Conservation (phyloP, 202 grass and related monocot genomes). For the Tripidium arundinaceum region DNA sequence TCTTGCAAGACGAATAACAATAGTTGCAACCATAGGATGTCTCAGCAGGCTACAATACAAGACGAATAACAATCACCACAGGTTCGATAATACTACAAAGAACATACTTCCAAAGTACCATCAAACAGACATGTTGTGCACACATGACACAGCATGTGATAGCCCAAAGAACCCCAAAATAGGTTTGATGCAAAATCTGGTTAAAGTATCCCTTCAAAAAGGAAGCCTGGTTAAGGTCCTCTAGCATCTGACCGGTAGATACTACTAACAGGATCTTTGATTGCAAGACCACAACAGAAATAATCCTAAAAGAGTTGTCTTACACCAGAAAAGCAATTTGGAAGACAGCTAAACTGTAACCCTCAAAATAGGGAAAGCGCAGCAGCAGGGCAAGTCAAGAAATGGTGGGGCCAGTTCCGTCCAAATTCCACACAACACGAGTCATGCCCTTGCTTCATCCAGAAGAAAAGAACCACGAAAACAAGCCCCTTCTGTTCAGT, state of each 20-base stretch:
- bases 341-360: background rate
- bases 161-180: background rate
- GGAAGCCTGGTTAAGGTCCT: background rate
- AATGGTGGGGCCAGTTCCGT: background rate
- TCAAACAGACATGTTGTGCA: background rate
- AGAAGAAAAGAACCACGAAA: conserved; percentile 38
- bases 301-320: background rate
- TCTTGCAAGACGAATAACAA: background rate
- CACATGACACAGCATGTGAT: background rate
- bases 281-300: background rate
- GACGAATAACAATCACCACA: background rate
- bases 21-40: too few relatives aligned
- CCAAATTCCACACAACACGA: background rate
- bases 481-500: background rate
- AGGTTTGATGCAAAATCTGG: background rate
- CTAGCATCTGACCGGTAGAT: background rate
- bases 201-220: background rate
- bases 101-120: too few relatives aligned
- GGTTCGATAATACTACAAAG: background rate
- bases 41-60: background rate
- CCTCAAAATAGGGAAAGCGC: conserved; percentile 19
- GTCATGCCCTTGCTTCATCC: conserved; percentile 38
- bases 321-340: background rate
- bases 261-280: background rate
- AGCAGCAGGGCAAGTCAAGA: background rate